Evolutionary conservation across 441 rosid genomes (phyloP).

Genomic region (Manihot esculenta): DNA sequence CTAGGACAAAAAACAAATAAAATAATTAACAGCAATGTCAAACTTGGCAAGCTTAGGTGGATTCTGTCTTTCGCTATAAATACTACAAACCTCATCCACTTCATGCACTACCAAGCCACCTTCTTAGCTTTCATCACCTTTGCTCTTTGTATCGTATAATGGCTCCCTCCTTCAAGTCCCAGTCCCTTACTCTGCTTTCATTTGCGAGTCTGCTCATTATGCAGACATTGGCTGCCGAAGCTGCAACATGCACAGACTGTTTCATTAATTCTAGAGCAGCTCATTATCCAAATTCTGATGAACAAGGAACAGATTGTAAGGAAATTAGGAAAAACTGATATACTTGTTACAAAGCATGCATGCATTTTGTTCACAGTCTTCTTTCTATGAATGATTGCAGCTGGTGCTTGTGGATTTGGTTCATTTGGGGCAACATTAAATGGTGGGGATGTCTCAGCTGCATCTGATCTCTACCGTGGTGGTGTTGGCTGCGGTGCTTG

Average conservation of each 20-base stretch:
- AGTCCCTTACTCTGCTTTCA: constrained; percentile 22
- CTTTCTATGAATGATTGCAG: constrained; percentile 18
- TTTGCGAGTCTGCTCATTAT: constrained; percentile 25
- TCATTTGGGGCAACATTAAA: constrained; percentile 63
- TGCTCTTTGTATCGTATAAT: constrained; percentile 20
- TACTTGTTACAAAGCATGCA: background rate
- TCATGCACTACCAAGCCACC: constrained; percentile 24
- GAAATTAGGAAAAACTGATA: background rate
- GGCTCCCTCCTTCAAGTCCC: constrained; percentile 38
- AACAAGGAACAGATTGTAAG: constrained; percentile 55
- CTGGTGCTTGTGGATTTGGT: constrained; percentile 72
- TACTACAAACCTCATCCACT: constrained; percentile 22
- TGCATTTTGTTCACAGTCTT: constrained; percentile 10
- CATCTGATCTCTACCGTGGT: constrained; percentile 53
- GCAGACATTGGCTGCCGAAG: constrained; percentile 33
- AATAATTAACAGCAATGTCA: constrained; percentile 28
- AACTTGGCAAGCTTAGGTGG: constrained; percentile 22
- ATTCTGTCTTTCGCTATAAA: constrained; percentile 34
- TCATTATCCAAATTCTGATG: constrained; percentile 50
- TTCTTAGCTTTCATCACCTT: constrained; percentile 17
- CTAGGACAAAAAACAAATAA: background rate
- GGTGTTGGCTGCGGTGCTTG: constrained; percentile 77
- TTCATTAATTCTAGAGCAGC: constrained; percentile 54
- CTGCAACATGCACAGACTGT: constrained; percentile 49
- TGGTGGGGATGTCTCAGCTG: constrained; percentile 67